A percentile compares a stretch with the other conserved stretches of the same genome.
Conservation (phyloP, 257 asterid genomes). For the Solanum infundibuliforme region DNA sequence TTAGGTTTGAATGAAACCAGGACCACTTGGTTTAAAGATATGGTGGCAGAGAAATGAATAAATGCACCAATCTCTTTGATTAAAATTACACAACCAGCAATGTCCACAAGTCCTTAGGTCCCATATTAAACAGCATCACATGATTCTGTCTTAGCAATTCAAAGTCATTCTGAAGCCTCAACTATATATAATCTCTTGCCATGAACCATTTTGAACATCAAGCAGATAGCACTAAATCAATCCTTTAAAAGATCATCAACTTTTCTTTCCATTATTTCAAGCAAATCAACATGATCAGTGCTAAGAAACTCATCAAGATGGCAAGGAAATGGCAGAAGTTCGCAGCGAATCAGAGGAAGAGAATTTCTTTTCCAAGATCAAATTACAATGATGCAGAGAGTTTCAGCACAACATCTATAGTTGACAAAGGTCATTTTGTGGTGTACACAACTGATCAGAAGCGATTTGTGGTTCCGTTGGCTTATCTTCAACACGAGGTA, state of each 20-base stretch:
- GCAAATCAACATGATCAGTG: neutral
- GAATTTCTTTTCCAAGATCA: neutral
- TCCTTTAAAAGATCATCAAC: neutral
- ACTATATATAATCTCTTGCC: neutral
- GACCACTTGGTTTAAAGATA: neutral
- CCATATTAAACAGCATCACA: neutral
- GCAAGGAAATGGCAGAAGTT: neutral
- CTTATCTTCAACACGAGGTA: neutral
- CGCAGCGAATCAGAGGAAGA: neutral
- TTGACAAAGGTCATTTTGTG: neutral
- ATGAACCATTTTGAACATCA: neutral
- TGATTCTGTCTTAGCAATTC: neutral
- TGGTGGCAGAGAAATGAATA: neutral
- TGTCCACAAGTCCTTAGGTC: neutral
- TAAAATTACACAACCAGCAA: neutral
- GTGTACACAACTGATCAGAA: neutral
- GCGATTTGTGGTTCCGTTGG: conserved; percentile 1
- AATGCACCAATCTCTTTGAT: neutral
- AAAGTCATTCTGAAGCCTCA: neutral
- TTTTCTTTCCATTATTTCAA: neutral
- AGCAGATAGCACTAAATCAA: neutral
- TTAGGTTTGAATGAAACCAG: neutral
- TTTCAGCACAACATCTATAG: neutral
- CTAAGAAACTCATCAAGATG: neutral
- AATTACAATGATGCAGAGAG: neutral